phyloP scores from a whole-genome alignment of 257 asterid species.

The Scutellaria minor region DNA sequence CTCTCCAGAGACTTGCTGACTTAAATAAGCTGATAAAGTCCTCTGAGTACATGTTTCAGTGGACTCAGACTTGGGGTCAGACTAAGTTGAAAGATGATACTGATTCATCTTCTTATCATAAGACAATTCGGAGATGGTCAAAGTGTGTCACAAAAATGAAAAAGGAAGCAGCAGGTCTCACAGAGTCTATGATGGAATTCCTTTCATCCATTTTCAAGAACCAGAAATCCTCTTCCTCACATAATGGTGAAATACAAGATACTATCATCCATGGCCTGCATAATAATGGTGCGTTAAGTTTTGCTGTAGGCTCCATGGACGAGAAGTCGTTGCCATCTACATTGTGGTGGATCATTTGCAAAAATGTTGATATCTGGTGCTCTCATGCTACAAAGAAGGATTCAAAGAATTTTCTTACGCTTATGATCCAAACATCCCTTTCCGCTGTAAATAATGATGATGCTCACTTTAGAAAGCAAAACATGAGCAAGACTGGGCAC shows the following conservation, averaged over 20 bases:
- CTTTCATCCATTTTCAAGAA: conserved; percentile 51
- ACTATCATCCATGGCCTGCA: conserved; percentile 39
- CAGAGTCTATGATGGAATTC: conserved; percentile 57
- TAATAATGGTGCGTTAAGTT: conserved; percentile 43
- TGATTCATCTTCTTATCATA: conserved; percentile 44
- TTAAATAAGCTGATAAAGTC: conserved; percentile 66
- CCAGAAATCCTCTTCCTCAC: conserved; percentile 40
- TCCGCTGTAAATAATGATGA: conserved; percentile 41
- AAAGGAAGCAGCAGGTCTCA: conserved; percentile 68
- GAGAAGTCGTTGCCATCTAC: conserved; percentile 57
- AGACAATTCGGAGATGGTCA: conserved; percentile 60
- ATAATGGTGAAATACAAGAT: conserved; percentile 39
- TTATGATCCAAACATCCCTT: conserved; percentile 53
- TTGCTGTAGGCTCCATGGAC: conserved; percentile 63
- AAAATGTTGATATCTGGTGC: conserved; percentile 80
- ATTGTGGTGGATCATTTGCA: conserved; percentile 67
- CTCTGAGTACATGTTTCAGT: conserved; percentile 66
- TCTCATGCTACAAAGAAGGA: conserved; percentile 74
- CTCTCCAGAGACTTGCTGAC: conserved; percentile 84
- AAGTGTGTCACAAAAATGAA: conserved; percentile 51
- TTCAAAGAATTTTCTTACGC: conserved; percentile 60
- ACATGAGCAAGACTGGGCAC: conserved; percentile 36
- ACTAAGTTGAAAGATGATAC: conserved; percentile 49
- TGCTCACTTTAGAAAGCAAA: conserved; percentile 36
- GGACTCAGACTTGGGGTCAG: conserved; percentile 47